A percentile compares a stretch with the other conserved stretches of the same genome.
phyloP scores from a whole-genome alignment of 129 eudicot species.

The Sambucus nigra region DNA sequence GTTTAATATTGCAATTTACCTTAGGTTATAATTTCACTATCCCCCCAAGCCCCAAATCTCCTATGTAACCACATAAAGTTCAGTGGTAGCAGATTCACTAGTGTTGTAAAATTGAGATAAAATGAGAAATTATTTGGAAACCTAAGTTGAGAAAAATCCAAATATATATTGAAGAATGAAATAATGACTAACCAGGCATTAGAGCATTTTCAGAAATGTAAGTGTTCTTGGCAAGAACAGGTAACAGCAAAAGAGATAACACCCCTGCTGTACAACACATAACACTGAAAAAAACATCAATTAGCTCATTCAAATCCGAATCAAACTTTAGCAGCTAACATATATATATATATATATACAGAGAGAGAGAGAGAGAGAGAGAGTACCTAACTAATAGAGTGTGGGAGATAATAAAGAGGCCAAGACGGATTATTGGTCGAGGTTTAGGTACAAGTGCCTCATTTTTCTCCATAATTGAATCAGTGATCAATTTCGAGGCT shows the following conservation, averaged over 20 bases:
- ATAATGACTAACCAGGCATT: slow-evolving; percentile 76
- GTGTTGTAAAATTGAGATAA: too few relatives aligned
- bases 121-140: too few relatives aligned
- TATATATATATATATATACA: background rate
- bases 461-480: slow-evolving; percentile 25
- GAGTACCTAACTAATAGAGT: slow-evolving; percentile 53
- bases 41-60: too few relatives aligned
- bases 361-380: slow-evolving; percentile 1
- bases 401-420: slow-evolving; percentile 48
- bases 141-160: background rate
- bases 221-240: slow-evolving; percentile 82
- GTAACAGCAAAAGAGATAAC: slow-evolving; percentile 59
- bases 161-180: background rate
- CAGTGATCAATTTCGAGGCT: too few relatives aligned
- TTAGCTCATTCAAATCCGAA: background rate
- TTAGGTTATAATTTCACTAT: too few relatives aligned
- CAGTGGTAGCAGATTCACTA: too few relatives aligned
- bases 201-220: slow-evolving; percentile 93
- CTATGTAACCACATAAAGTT: too few relatives aligned
- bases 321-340: background rate
- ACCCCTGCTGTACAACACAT: slow-evolving; percentile 75
- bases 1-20: too few relatives aligned
- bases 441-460: slow-evolving; percentile 29
- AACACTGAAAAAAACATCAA: slow-evolving; percentile 31
- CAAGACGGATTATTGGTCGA: slow-evolving; percentile 57